Conservation (phyloP, 805 yeast species). For the Metschnikowia drakensbergensis region DNA sequence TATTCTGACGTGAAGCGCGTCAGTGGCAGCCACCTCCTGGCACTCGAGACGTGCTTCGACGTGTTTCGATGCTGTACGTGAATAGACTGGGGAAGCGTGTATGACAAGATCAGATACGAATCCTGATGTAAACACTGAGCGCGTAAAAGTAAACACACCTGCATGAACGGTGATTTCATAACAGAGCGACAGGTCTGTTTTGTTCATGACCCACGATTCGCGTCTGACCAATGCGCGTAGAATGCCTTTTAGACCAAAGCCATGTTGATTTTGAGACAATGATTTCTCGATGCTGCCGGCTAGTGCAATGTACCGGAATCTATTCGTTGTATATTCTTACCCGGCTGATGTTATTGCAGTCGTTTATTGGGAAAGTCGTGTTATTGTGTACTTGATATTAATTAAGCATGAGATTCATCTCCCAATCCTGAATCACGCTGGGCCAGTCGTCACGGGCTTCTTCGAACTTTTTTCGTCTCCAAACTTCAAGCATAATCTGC, state of each 20-base stretch:
- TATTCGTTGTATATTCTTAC: not conserved
- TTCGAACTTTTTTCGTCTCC: constrained; percentile 66
- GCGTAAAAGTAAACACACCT: constrained; percentile 2
- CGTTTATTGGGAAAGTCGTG: not conserved
- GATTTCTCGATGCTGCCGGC: too few relatives aligned
- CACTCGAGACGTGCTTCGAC: not conserved
- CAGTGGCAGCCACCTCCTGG: constrained; percentile 1
- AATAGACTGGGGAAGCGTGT: constrained; percentile 4
- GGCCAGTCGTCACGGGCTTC: constrained; percentile 69
- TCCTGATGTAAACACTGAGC: constrained; percentile 1
- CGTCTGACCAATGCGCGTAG: constrained; percentile 1
- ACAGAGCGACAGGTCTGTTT: not conserved
- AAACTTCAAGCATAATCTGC: constrained; percentile 80
- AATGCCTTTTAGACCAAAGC: not conserved
- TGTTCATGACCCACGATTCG: not conserved
- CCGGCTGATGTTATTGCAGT: not conserved
- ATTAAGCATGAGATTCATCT: constrained; percentile 73
- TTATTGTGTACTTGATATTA: constrained; percentile 14
- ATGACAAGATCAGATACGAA: not conserved
- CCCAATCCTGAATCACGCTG: constrained; percentile 77
- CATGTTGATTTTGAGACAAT: too few relatives aligned
- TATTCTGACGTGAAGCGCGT: not conserved
- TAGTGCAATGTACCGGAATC: too few relatives aligned
- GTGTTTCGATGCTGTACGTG: not conserved
- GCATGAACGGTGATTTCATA: not conserved